Evolutionary conservation across 345 rosid genomes (phyloP), one percentile per base, ranked within the genome.

Genomic region (Syzygium aqueum): DNA sequence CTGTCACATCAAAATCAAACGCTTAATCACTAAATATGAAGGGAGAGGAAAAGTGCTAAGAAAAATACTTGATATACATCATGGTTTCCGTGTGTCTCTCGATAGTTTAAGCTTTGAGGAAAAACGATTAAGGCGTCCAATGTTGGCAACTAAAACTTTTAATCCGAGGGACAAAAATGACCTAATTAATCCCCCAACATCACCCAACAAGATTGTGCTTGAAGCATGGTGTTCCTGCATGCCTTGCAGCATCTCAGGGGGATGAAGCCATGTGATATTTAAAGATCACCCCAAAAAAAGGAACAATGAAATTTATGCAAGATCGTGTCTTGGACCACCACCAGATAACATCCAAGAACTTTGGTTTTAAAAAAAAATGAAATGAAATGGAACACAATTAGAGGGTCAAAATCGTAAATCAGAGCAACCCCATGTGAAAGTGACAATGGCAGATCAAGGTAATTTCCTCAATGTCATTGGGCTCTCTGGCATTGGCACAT

Each of bases 1-100:
- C 0, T 0, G 0, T 37, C 49, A 0, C 4, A 9, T 37, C 14
- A 0, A 73, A 37, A 11, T 37, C 49, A 21, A 37, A 19, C 6
- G 49, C 11, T 73, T 9, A 73, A 33, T 73, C 80, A 73, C 40
- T 19, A 19, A 4, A 4, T 5, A 67, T 19, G 43, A 65, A 37
- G 11, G 43, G 8, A 65, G 23, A 65, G 1, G 6, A 22, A 21
- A 11, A 65, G 22, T 30, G 23, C 16, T 16, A 8, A 30, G 78
- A 65, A 28, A 28, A 8, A 28, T 15, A 63, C 77, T 28, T 7
- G 40, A 28, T 28, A 14, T 63, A 14, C 40, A 65, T 30, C 77
- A 30, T 30, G 43, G n/a, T n/a, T 15, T 8, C 46, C 43, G n/a
- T n/a, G n/a, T 13, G 0, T 8, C 33, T 16, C 78, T 67, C 12